Evolutionary conservation across 192 early-diverging fungal genomes (phyloP), one percentile per base, ranked within the genome.

Genomic region (Coemansia umbellata): DNA sequence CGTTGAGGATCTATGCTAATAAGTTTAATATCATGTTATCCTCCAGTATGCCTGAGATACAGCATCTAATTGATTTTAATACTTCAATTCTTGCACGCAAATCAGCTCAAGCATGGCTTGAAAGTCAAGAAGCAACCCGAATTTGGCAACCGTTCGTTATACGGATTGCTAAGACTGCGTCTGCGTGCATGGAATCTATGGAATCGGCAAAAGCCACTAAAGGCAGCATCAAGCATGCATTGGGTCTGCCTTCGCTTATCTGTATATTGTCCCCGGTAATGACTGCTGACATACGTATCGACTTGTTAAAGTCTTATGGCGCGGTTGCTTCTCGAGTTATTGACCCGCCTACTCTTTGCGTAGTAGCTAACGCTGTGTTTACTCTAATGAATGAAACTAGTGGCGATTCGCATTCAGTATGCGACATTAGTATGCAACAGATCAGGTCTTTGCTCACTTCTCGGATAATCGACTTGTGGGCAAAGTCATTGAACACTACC

Each of bases 81-180:
- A 7, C 67, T 0, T 40, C 66, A 7, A 9, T 41, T 5, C 37
- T 76, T 2, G 73, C 55, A 31, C 58, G 45, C 9, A 35, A 22
- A 21, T 53, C 62, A n/a, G 51, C 51, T 17, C 24, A n/a, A 2
- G 28, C 7, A 10, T 65, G 55, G 65, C 11, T 51, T 7, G 18
- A 40, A 5, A 22, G 43, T 19, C 14, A 32, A 2, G 61, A 44
- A 2, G 57, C 60, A 0, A 15, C 42, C 24, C 48, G 43, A 3
- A 53, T 60, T 3, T 75, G 72, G 72, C 42, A 43, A 2, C 37
- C 57, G 7, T 31, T 74, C 14, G 21, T 42, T 10, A 14, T 31
- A 40, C 57, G 53, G 19, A 37, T 63, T 23, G 58, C 37, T 30
- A 26, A 26, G 17, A 31, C 19, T 1, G 37, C 28, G 9, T n/a